phyloP scores from a whole-genome alignment of 2,329 filamentous ascomycete genomes.

The Alternaria sp. region DNA sequence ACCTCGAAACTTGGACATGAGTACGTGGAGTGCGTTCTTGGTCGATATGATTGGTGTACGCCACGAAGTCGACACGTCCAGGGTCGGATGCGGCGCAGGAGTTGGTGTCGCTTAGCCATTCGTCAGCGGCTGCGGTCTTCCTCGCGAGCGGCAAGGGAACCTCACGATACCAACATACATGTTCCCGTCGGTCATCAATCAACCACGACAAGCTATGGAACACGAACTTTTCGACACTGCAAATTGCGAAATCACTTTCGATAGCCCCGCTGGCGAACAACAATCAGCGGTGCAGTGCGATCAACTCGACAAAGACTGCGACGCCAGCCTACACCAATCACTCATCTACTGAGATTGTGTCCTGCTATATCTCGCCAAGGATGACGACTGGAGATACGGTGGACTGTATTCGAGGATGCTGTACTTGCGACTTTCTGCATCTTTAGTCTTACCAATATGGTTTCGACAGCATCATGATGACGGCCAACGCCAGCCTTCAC shows the following conservation, averaged over 20 bases:
- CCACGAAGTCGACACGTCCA: slow-evolving; percentile 29
- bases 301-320: background rate
- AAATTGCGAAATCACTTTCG: background rate
- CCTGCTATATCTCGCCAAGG: background rate
- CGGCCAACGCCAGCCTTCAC: background rate
- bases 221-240: background rate
- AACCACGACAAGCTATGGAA: background rate
- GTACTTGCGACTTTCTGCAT: background rate
- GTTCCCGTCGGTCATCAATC: background rate
- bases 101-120: slow-evolving; percentile 36
- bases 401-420: background rate
- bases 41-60: slow-evolving; percentile 29
- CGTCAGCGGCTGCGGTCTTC: slow-evolving; percentile 14
- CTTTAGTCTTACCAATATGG: background rate
- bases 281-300: background rate
- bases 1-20: slow-evolving; percentile 36
- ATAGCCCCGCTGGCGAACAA: background rate
- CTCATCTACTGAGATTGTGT: background rate
- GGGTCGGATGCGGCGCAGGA: slow-evolving; percentile 30
- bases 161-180: background rate
- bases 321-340: background rate
- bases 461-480: background rate
- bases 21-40: slow-evolving; percentile 24
- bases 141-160: slow-evolving; percentile 3
- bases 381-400: background rate